Percentiles rank a stretch among this genome's conserved stretches.
Conservation (phyloP, 495 filamentous ascomycete species). For the Venustampulla echinocandica region DNA sequence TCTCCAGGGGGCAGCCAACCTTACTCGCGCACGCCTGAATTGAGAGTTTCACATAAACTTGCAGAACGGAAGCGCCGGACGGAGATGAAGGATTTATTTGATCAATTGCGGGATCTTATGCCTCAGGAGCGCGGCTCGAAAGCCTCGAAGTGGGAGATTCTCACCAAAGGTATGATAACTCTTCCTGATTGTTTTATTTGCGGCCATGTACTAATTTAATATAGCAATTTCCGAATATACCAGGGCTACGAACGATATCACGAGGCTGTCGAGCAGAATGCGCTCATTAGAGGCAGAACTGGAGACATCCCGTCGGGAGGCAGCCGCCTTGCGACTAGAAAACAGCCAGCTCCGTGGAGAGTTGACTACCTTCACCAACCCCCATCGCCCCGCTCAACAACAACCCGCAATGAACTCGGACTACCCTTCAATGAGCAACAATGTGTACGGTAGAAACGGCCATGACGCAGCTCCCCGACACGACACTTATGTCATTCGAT, state of each 20-base stretch:
- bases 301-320: slow-evolving; percentile 39
- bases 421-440: slow-evolving; percentile 20
- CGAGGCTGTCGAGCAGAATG: slow-evolving; percentile 32
- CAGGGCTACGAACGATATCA: slow-evolving; percentile 2
- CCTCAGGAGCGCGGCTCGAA: slow-evolving; percentile 85
- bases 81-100: slow-evolving; percentile 98
- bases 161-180: slow-evolving; percentile 75
- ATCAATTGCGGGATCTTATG: slow-evolving; percentile 70
- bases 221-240: slow-evolving; percentile 40
- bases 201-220: slow-evolving; percentile 10
- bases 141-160: slow-evolving; percentile 96
- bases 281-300: slow-evolving; percentile 32
- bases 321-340: slow-evolving; percentile 43
- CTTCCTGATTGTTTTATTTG: too few species aligned
- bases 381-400: slow-evolving; percentile 1
- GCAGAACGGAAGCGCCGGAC: slow-evolving; percentile 92
- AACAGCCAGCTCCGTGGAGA: slow-evolving; percentile 41
- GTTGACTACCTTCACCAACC: slow-evolving; percentile 15
- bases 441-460: slow-evolving; percentile 14
- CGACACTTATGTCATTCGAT: slow-evolving; percentile 2
- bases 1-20: slow-evolving; percentile 52
- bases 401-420: not conserved
- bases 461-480: not conserved
- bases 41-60: slow-evolving; percentile 92
- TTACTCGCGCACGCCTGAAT: slow-evolving; percentile 89